phyloP scores from a whole-genome alignment of 1,284 basidiomycete species.

The Pholiota adiposa region DNA sequence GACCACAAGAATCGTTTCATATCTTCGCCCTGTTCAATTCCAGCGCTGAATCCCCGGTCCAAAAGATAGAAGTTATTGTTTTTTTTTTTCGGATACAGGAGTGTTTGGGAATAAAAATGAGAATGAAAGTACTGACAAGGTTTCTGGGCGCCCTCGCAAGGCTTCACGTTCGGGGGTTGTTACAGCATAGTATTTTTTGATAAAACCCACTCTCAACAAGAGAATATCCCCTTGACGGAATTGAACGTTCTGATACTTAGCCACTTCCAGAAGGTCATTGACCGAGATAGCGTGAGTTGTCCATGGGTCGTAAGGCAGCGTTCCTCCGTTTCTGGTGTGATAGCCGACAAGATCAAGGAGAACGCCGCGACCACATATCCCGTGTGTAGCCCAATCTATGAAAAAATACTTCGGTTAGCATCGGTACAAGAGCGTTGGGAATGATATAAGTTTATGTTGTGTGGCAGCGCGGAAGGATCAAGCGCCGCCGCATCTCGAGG shows the following conservation, averaged over 20 bases:
- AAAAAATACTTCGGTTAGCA: not conserved
- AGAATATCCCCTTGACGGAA: constrained; percentile 67
- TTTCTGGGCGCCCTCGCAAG: constrained; percentile 49
- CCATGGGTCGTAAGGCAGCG: constrained; percentile 70
- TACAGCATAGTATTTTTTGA: constrained; percentile 55
- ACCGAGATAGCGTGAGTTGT: constrained; percentile 60
- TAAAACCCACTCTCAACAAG: constrained; percentile 69
- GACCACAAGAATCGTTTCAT: constrained; percentile 76
- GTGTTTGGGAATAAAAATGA: constrained; percentile 4
- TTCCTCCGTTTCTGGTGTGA: constrained; percentile 45
- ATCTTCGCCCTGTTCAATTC: constrained; percentile 71
- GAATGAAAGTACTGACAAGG: constrained; percentile 45
- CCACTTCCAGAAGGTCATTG: constrained; percentile 62
- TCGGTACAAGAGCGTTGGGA: not conserved
- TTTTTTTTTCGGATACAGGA: too few species aligned
- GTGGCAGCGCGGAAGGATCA: not conserved
- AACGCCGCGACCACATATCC: constrained; percentile 74
- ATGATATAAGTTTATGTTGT: not conserved
- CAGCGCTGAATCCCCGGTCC: constrained; percentile 49
- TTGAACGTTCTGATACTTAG: constrained; percentile 59
- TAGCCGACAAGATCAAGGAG: constrained; percentile 66
- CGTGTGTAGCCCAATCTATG: constrained; percentile 73
- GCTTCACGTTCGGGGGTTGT: constrained; percentile 51
- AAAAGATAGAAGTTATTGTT: too few species aligned
- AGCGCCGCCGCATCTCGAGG: not conserved